These are phyloP conservation scores for Fusarium pseudonygamai DNA, from an alignment of 2,329 filamentous ascomycete genomes.

Conservation along the genomic window DNA sequence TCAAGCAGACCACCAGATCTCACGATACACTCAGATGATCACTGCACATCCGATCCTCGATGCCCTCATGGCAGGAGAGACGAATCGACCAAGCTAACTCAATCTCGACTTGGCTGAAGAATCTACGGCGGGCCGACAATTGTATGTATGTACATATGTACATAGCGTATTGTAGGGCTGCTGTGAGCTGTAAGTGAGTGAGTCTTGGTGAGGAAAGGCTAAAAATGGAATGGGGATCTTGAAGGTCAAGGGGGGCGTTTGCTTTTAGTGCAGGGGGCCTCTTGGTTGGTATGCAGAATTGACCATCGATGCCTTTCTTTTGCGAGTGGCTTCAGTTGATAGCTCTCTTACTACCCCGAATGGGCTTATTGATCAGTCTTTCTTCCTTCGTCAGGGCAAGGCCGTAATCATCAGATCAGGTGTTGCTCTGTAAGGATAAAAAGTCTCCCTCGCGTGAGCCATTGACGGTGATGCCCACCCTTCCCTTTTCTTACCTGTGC, in stretches of 20 bases:
- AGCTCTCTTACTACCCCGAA: neutral
- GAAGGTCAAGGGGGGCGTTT: neutral
- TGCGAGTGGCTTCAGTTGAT: neutral
- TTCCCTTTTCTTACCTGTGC: conserved; percentile 20
- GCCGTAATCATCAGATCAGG: conserved; percentile 2
- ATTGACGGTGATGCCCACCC: conserved; percentile 18
- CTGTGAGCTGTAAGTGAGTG: neutral
- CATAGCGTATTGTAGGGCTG: neutral
- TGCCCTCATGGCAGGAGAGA: conserved; percentile 4
- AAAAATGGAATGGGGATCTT: conserved; percentile 16
- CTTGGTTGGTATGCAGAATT: conserved; percentile 22
- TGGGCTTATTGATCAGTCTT: conserved; percentile 6
- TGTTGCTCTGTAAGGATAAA: neutral
- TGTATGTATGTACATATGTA: neutral
- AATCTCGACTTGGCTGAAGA: neutral
- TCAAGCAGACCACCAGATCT: conserved; percentile 23
- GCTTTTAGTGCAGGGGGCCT: conserved; percentile 9
- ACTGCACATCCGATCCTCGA: conserved; percentile 9
- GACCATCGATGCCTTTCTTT: conserved; percentile 11
- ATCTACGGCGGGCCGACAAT: conserved; percentile 12
- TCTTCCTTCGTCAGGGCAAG: conserved; percentile 2
- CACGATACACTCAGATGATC: conserved; percentile 30
- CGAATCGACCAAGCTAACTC: neutral
- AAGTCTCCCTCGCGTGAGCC: conserved; percentile 18
- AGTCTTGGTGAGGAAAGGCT: neutral